Base-by-base conservation (phyloP, 192 early-diverging fungal genomes). In the Oehlia diaphana region DNA sequence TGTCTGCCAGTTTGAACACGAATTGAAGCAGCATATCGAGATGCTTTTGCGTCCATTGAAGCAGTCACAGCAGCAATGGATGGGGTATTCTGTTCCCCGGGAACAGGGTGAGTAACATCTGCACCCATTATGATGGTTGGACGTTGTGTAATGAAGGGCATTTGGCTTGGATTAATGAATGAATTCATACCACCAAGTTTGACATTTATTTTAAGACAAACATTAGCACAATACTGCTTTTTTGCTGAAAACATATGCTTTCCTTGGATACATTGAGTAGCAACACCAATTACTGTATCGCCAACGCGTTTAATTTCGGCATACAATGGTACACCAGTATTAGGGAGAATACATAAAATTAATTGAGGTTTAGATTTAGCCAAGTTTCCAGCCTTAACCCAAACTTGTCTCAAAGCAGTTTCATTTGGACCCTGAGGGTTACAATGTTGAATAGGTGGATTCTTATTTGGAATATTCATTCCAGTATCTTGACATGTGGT, bases 161-260 rank as follows among this genome's bases (percentile, higher is more conserved):
- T 86, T 64, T 93, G 85, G 12, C 80, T 50, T 26, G 83, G 83
- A 0, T 74, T 80, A 49, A 98, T 81, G 80, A 87, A 91, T 35
- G 91, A 87, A 85, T 97, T 97, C 86, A 92, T 92, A 49, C 53
- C 53, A 94, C 96, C 95, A 10, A 98, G 89, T 88, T 98, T 97
- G 49, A 92, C 89, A 84, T 98, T 98, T 76, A 97, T 90, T 87
- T 97, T 98, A 33, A 98, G 84, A 74, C 92, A 95, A n/a, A 98
- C 92, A 75, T 98, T 98, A 23, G 96, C 97, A 77, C 94, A 96
- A 87, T 98, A 98, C 86, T 97, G 26, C 26, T 26, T 90, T 81
- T 26, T 58, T 58, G 1, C 31, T 58, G 53, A 5, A 19, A 0
- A 1, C 5, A 21, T 14, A 21, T n/a, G 53, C 1, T 4, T 58